A percentile compares a stretch with the other conserved stretches of the same genome.
Conservation (phyloP, 495 filamentous ascomycete genomes). For the Chlorociboria aeruginascens region DNA sequence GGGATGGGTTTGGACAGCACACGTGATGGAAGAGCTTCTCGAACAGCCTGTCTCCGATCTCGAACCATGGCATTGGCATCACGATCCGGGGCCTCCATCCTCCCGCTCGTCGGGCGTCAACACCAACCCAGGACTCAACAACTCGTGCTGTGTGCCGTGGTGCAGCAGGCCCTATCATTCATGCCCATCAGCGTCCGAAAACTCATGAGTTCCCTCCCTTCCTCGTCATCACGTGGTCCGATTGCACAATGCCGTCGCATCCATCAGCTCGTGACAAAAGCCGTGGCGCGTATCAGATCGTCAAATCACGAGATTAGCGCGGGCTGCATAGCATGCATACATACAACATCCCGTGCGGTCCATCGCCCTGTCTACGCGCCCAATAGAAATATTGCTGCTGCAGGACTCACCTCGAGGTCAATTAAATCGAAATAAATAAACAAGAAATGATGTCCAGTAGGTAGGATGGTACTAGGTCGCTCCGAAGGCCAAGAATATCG, state of each 20-base stretch:
- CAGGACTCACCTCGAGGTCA: too few relatives aligned
- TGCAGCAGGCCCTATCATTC: conserved; percentile 17
- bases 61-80: conserved; percentile 8
- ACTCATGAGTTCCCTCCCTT: conserved; percentile 5
- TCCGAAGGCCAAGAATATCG: not conserved
- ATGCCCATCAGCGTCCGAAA: conserved; percentile 6
- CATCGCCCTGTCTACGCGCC: conserved; percentile 11
- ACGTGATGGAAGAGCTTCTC: conserved; percentile 27
- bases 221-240: not conserved
- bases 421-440: too few relatives aligned
- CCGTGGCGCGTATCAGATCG: not conserved
- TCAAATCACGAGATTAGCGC: too few relatives aligned
- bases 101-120: not conserved
- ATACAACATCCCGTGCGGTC: not conserved
- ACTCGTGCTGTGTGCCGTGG: conserved; percentile 3
- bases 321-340: too few relatives aligned
- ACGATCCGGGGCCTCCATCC: not conserved
- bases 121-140: not conserved
- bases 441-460: too few relatives aligned
- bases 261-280: conserved; percentile 5
- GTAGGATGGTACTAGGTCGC: too few relatives aligned
- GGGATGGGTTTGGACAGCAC: conserved; percentile 55
- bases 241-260: not conserved
- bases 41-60: conserved; percentile 17
- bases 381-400: conserved; percentile 12